A percentile compares a stretch with the other conserved stretches of the same genome.
phyloP scores from a whole-genome alignment of 2,329 filamentous ascomycete species.

The Neurospora crassa region DNA sequence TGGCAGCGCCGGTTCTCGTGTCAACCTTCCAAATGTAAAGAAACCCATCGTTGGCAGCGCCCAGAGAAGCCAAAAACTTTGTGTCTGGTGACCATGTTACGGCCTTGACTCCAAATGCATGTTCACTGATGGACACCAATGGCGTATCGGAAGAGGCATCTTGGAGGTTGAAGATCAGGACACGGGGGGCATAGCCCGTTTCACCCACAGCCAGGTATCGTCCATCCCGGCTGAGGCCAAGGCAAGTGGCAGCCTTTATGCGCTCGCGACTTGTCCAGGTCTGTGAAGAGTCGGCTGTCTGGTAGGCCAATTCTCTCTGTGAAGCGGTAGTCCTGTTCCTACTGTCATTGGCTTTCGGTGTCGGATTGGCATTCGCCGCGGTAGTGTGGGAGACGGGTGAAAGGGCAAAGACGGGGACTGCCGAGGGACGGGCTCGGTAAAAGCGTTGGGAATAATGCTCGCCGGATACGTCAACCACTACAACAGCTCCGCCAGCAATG shows the following conservation, averaged over 20 bases:
- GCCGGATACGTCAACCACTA: conserved; percentile 71
- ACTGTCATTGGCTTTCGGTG: conserved; percentile 55
- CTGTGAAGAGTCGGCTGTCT: conserved; percentile 42
- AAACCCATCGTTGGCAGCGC: conserved; percentile 85
- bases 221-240: conserved; percentile 80
- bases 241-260: conserved; percentile 87
- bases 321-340: conserved; percentile 43
- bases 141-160: conserved; percentile 74
- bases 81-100: conserved; percentile 86
- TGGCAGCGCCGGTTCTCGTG: conserved; percentile 68
- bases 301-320: conserved; percentile 39
- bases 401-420: conserved; percentile 55
- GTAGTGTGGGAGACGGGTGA: conserved; percentile 35
- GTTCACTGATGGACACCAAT: conserved; percentile 77
- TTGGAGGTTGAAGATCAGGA: conserved; percentile 79
- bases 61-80: conserved; percentile 78
- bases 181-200: conserved; percentile 85
- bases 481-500: conserved; percentile 86
- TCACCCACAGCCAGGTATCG: conserved; percentile 87
- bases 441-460: conserved; percentile 69
- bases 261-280: conserved; percentile 84
- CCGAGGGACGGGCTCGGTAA: conserved; percentile 75
- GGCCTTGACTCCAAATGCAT: conserved; percentile 79
- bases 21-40: conserved; percentile 87
- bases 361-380: conserved; percentile 35